phyloP scores from a whole-genome alignment of 2,329 filamentous ascomycete species.

The Sclerotinia glacialis region DNA sequence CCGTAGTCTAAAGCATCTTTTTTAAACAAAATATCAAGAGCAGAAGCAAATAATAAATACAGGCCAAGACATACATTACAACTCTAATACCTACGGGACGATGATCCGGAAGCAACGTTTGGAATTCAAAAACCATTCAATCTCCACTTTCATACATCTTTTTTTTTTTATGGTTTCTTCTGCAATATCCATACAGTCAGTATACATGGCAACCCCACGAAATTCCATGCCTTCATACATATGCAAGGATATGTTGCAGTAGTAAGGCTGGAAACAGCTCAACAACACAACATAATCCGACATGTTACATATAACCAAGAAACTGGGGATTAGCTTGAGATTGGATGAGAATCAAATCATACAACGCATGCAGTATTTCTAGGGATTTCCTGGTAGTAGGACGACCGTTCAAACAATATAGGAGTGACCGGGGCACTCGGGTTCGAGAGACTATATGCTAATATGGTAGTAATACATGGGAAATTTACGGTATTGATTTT shows the following conservation, averaged over 20 bases:
- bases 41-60: conserved; percentile 13
- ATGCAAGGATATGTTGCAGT: conserved; percentile 20
- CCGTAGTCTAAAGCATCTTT: conserved; percentile 9
- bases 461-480: conserved; percentile 4
- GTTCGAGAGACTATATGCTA: conserved; percentile 7
- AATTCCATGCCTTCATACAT: conserved; percentile 17
- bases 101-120: conserved; percentile 7
- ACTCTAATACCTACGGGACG: background rate
- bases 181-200: background rate
- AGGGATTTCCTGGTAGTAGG: background rate
- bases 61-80: conserved; percentile 6
- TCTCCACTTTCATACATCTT: conserved; percentile 9
- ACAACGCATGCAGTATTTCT: conserved; percentile 15
- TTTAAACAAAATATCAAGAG: background rate
- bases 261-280: conserved; percentile 23
- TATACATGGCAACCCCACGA: conserved; percentile 15
- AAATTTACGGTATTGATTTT: conserved; percentile 2
- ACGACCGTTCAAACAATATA: conserved; percentile 9
- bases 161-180: background rate
- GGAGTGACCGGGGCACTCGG: conserved; percentile 21
- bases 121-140: conserved; percentile 7
- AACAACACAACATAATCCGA: conserved; percentile 18
- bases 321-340: conserved; percentile 10
- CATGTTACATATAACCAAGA: background rate
- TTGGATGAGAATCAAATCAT: conserved; percentile 5